Conservation (phyloP, 2,329 filamentous ascomycete genomes). For the Colletotrichum karsti region DNA sequence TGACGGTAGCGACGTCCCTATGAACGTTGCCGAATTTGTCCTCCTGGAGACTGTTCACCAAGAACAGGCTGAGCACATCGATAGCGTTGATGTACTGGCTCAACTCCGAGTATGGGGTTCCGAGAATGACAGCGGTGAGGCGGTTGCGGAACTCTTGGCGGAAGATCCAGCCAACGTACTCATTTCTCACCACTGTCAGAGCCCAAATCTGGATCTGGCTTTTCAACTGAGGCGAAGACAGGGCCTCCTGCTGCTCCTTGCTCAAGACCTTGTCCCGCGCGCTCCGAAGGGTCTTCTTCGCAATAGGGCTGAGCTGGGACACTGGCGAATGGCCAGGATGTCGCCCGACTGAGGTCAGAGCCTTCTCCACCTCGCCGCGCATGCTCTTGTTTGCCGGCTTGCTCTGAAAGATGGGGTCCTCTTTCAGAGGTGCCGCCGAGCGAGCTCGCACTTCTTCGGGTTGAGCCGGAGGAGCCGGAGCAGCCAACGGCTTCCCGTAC, state of each 20-base stretch:
- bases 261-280: conserved; percentile 58
- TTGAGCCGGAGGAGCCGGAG: conserved; percentile 41
- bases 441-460: conserved; percentile 43
- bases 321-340: conserved; percentile 58
- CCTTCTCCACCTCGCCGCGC: conserved; percentile 54
- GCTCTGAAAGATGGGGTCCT: conserved; percentile 55
- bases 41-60: conserved; percentile 78
- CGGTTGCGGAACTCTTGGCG: conserved; percentile 73
- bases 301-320: conserved; percentile 58
- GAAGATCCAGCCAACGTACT: conserved; percentile 73
- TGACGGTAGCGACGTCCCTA: conserved; percentile 77
- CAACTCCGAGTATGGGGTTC: conserved; percentile 75
- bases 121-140: conserved; percentile 74
- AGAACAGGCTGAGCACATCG: conserved; percentile 74
- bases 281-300: conserved; percentile 57
- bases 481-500: conserved; percentile 57
- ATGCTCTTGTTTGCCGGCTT: conserved; percentile 46
- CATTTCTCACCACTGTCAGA: conserved; percentile 53
- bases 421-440: conserved; percentile 49
- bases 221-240: conserved; percentile 58
- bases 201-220: conserved; percentile 58
- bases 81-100: conserved; percentile 76
- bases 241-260: conserved; percentile 62
- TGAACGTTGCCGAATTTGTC: conserved; percentile 90
- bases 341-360: conserved; percentile 51